Percentiles rank a stretch among this genome's conserved stretches.
Conservation (phyloP, 2,329 filamentous ascomycete genomes). For the Coniochaeta hoffmannii region DNA sequence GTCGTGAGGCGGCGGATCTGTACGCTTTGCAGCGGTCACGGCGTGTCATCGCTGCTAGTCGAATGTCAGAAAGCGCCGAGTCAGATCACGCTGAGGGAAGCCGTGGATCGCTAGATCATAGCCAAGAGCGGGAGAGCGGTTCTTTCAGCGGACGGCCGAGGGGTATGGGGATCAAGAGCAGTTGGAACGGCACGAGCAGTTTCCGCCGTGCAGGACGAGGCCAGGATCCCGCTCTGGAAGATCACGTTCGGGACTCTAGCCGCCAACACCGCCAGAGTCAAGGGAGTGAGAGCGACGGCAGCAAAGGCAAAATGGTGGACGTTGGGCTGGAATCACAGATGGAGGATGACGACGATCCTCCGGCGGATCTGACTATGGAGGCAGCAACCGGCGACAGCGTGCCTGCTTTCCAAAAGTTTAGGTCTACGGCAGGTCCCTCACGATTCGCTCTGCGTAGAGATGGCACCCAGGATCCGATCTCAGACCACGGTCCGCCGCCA, state of each 20-base stretch:
- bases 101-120: constrained; percentile 45
- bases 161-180: constrained; percentile 52
- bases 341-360: constrained; percentile 48
- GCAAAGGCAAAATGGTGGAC: constrained; percentile 71
- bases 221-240: constrained; percentile 24
- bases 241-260: constrained; percentile 3
- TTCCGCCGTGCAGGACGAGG: constrained; percentile 21
- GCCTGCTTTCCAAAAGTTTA: constrained; percentile 57
- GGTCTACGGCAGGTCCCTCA: constrained; percentile 27
- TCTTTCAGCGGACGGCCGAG: constrained; percentile 39
- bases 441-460: constrained; percentile 33
- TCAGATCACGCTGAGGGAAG: constrained; percentile 62
- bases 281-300: constrained; percentile 19
- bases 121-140: constrained; percentile 39
- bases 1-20: constrained; percentile 87
- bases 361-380: constrained; percentile 52
- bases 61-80: constrained; percentile 79
- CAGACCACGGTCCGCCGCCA: constrained; percentile 32
- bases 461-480: constrained; percentile 39
- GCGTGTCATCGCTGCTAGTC: constrained; percentile 77
- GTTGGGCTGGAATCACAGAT: constrained; percentile 69
- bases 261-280: background rate
- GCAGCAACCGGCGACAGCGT: constrained; percentile 44
- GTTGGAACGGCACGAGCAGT: constrained; percentile 52
- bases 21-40: constrained; percentile 87